phyloP scores from a whole-genome alignment of 75 land plant genomes.

The Cupressus sempervirens region DNA sequence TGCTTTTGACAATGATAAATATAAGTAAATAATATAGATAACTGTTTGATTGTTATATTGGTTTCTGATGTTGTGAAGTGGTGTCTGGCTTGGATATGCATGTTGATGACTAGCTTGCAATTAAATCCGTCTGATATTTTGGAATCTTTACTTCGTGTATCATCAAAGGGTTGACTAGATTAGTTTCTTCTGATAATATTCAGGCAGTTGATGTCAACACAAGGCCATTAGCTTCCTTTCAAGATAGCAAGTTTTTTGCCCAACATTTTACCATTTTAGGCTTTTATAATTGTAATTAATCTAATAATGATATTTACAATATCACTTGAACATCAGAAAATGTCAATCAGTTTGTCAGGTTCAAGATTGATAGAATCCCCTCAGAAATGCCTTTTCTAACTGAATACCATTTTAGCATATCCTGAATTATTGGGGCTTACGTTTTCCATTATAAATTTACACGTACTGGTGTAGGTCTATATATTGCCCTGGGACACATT shows the following conservation, averaged over 20 bases:
- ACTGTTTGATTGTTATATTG: background rate
- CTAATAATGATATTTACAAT: background rate
- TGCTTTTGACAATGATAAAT: background rate
- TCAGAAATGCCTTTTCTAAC: background rate
- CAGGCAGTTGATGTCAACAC: background rate
- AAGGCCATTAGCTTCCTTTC: no score
- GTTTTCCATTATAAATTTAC: background rate
- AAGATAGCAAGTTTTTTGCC: no score
- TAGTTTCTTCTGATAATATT: background rate
- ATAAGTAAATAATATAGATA: background rate
- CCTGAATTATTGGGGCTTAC: background rate
- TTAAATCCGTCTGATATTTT: background rate
- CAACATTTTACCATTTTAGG: no score
- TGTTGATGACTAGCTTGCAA: background rate
- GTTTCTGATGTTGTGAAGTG: background rate
- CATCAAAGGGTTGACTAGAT: background rate
- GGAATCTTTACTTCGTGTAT: background rate
- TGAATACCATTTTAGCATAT: background rate
- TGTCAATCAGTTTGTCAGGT: no score
- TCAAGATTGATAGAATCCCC: background rate
- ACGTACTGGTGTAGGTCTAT: background rate
- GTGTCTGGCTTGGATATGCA: background rate
- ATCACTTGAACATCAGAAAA: no score
- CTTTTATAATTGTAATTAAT: no score
- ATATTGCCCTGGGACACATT: no score